Base-by-base conservation (phyloP, 164 flowering plant genomes). In the Akebia trifoliata region DNA sequence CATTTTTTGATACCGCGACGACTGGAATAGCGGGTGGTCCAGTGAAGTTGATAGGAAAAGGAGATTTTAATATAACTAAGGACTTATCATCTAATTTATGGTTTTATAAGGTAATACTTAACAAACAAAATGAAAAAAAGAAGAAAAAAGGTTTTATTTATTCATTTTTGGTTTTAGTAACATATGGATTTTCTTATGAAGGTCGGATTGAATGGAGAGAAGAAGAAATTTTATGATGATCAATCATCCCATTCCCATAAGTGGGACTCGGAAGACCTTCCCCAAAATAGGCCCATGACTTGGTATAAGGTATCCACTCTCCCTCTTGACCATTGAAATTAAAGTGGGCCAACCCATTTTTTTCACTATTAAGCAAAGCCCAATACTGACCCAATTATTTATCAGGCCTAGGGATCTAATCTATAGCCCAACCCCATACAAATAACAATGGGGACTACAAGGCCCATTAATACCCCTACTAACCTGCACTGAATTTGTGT, bases 281-380 rank as follows among this genome's bases (percentile, higher is more conserved):
- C 84, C 0, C 29, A 21, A 0, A 64, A 74, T n/a, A 73, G 59
- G 17, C 52, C 11, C 34, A 31, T 85, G 71, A 76, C 80, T 31
- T 88, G 90, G 92, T 85, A 88, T 70, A 85, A 83, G 90, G 88
- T 82, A 63, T 8, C 22, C n/a, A 25, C 4, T 25, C 22, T 4
- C 24, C 8, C 15, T 48, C 31, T 9, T 25, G 21, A 8, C 10
- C n/a, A 8, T 4, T 48, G 31, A 30, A 24, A 25, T n/a, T 8
- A 4, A 10, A 25, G 28, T 36, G n/a, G n/a, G n/a, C n/a, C n/a
- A n/a, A n/a, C 4, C 6, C 15, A 0, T 30, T 49, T 20, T 49
- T n/a, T n/a, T n/a, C n/a, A n/a, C n/a, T n/a, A n/a, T n/a, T n/a
- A n/a, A n/a, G n/a, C n/a, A n/a, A n/a, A n/a, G n/a, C n/a, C n/a